Evolutionary conservation across 257 asterid species (phyloP).

Genomic region (Solanum tarijense): DNA sequence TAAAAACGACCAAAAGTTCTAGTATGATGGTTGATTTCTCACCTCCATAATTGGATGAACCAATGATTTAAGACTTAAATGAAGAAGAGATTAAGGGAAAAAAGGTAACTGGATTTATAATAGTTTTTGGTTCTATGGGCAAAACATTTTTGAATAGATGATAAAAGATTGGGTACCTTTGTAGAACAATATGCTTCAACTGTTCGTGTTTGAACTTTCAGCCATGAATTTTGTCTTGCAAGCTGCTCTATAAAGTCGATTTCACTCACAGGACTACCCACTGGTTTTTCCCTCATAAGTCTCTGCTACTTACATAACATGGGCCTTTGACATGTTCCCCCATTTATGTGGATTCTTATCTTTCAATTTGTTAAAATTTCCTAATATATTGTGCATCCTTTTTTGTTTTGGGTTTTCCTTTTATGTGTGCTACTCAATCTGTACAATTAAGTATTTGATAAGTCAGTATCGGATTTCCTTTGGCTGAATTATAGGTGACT

Average conservation of each 20-base stretch:
- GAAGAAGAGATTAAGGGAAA: neutral
- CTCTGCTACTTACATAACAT: neutral
- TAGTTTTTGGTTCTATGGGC: neutral
- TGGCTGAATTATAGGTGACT: constrained; percentile 39
- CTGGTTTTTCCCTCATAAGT: neutral
- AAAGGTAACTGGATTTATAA: neutral
- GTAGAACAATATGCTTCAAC: neutral
- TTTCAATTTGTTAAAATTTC: neutral
- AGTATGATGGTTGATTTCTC: neutral
- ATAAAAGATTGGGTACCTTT: neutral
- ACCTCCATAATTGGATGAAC: neutral
- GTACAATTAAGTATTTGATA: neutral
- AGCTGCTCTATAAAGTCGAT: neutral
- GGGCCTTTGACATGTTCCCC: neutral
- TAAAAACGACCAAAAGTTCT: neutral
- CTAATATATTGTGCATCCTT: neutral
- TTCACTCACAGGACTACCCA: neutral
- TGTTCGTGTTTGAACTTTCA: neutral
- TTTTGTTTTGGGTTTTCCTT: neutral
- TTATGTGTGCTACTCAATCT: neutral
- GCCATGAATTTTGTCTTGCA: neutral
- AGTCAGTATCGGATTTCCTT: neutral
- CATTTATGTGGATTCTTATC: neutral
- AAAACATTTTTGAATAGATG: neutral
- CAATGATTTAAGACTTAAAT: neutral